Percentiles rank a stretch among this genome's conserved stretches.
These are phyloP conservation scores for Gastroboletus turbinatus DNA, from an alignment of 1,284 basidiomycete genomes.

Conservation along the genomic window DNA sequence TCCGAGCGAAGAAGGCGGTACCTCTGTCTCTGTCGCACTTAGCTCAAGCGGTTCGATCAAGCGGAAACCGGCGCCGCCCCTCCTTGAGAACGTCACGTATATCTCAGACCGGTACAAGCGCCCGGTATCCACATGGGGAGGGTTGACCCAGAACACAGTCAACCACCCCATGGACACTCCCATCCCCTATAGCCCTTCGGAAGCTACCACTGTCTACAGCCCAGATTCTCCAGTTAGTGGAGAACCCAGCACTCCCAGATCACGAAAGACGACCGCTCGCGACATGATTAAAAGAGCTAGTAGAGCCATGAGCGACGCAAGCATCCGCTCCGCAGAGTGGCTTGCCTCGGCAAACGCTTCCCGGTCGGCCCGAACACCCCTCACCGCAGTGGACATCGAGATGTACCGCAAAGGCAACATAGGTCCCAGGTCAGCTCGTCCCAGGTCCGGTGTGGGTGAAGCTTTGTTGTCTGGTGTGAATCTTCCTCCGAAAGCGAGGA, in stretches of 20 bases:
- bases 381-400: slow-evolving; percentile 28
- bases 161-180: slow-evolving; percentile 4
- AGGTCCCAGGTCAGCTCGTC: slow-evolving; percentile 7
- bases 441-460: background rate
- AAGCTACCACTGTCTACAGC: background rate
- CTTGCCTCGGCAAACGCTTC: slow-evolving; percentile 26
- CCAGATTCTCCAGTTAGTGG: background rate
- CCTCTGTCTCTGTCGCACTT: slow-evolving; percentile 6
- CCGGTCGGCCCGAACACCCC: slow-evolving; percentile 4
- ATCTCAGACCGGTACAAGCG: slow-evolving; percentile 8
- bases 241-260: slow-evolving; percentile 11
- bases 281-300: slow-evolving; percentile 24
- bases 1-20: slow-evolving; percentile 17
- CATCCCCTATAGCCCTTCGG: slow-evolving; percentile 6
- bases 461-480: background rate
- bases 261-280: slow-evolving; percentile 17
- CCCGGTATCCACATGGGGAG: slow-evolving; percentile 26
- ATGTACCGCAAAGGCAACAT: slow-evolving; percentile 25
- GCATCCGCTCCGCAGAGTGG: slow-evolving; percentile 35
- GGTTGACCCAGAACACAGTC: slow-evolving; percentile 12
- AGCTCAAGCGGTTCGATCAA: slow-evolving; percentile 28
- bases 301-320: slow-evolving; percentile 30
- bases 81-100: slow-evolving; percentile 18
- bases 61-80: slow-evolving; percentile 33
- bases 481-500: background rate